Evolutionary conservation across 2,329 filamentous ascomycete genomes (phyloP), one percentile per base, ranked within the genome.

Genomic region (Fusarium sp.): DNA sequence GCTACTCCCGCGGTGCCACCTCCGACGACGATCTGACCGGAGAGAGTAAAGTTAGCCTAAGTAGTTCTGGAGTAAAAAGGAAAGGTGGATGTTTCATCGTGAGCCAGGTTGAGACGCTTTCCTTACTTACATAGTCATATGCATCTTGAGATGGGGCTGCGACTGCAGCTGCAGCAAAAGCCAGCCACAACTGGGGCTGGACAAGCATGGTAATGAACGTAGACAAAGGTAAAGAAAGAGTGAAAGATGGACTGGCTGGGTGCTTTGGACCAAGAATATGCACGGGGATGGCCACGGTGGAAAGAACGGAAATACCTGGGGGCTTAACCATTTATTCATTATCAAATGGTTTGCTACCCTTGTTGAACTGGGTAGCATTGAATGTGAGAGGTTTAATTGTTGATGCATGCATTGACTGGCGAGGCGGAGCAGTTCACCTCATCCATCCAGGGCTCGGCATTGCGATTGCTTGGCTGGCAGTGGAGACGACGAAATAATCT

Each of bases 1-100:
- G 74, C 74, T 10, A 78, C 68, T 10, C 77, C 76, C 8, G 74
- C 73, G 5, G 76, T 76, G 1, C 77, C 77, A 3, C 77, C 77
- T 11, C 77, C 77, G 3, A 77, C 64, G n/a, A 78, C 70, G 20
- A 78, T 72, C 61, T 64, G 8, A 13, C 3, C 46, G 12, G 31
- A 36, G 10, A 18, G 12, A 16, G 7, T 2, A 33, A 23, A 28
- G 38, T 64, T 28, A 64, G 38, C 3, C 11, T 18, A 15, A 23
- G 20, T n/a, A 23, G 18, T 20, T 45, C 3, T n/a, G 38, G 8
- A 50, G 4, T 13, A 7, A 12, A 18, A 16, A 18, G 13, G 16
- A 20, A 15, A 20, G 45, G 46, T 1, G 12, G 33, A 31, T 20
- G 46, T 28, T 50, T 50, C 46, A 38, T 50, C 15, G 18, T 20